A percentile compares a stretch with the other conserved stretches of the same genome.
phyloP scores from a whole-genome alignment of 495 filamentous ascomycete species.

The Penicillium bialowiezense region DNA sequence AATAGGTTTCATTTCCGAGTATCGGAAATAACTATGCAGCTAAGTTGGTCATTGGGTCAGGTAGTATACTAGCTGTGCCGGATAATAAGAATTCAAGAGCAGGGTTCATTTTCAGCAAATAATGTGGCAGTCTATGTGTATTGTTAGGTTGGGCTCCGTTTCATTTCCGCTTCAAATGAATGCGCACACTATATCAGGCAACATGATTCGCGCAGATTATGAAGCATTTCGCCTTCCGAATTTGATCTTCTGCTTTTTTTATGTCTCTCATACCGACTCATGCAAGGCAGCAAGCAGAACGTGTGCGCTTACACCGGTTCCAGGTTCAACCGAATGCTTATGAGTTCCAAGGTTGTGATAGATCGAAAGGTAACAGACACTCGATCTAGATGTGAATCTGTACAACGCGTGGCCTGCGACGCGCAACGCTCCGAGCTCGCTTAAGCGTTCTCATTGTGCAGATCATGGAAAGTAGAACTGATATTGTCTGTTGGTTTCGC shows the following conservation, averaged over 20 bases:
- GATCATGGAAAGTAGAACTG: not conserved
- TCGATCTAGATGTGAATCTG: not conserved
- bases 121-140: too few relatives aligned
- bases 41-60: not conserved
- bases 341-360: not conserved
- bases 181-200: too few relatives aligned
- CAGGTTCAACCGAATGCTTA: not conserved
- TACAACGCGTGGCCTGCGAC: conserved; percentile 16
- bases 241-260: too few relatives aligned
- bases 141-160: too few relatives aligned
- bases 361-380: not conserved
- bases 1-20: conserved; percentile 1
- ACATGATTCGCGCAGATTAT: too few relatives aligned
- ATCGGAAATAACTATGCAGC: conserved; percentile 4
- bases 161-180: conserved; percentile 10
- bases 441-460: not conserved
- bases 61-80: not conserved
- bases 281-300: not conserved
- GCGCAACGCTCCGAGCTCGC: conserved; percentile 8
- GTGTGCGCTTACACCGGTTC: conserved; percentile 9
- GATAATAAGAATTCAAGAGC: not conserved
- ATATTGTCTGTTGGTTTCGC: not conserved
- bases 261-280: not conserved
- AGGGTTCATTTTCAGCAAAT: not conserved
- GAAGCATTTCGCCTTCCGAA: too few relatives aligned